These are phyloP conservation scores for Xylogone sp. DNA, from an alignment of 2,329 filamentous ascomycete species.

Conservation along the genomic window DNA sequence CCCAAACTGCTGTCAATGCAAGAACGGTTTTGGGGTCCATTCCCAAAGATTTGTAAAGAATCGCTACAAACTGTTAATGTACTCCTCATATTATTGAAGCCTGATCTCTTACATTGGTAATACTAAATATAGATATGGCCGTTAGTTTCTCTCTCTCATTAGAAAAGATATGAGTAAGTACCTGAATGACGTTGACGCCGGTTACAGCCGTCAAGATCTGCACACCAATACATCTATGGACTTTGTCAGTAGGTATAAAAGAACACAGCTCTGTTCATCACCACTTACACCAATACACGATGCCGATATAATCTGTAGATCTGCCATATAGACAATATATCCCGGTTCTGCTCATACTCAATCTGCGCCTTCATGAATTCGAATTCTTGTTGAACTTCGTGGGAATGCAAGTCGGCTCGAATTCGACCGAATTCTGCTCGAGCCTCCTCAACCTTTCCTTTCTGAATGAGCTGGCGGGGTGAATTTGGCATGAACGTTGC, in stretches of 20 bases:
- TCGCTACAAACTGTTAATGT: conserved; percentile 31
- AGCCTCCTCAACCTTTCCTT: conserved; percentile 43
- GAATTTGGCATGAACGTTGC: conserved; percentile 52
- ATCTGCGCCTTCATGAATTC: conserved; percentile 48
- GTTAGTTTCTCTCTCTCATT: background rate
- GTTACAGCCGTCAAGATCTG: conserved; percentile 54
- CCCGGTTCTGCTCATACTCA: conserved; percentile 52
- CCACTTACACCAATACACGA: conserved; percentile 41
- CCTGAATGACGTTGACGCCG: conserved; percentile 52
- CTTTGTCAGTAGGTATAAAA: conserved; percentile 8
- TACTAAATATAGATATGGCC: conserved; percentile 19
- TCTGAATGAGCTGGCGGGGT: conserved; percentile 48
- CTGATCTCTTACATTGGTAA: conserved; percentile 21
- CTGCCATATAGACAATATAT: conserved; percentile 46
- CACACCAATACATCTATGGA: conserved; percentile 42
- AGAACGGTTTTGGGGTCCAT: conserved; percentile 45
- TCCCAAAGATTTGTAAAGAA: conserved; percentile 49
- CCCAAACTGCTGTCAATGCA: conserved; percentile 49
- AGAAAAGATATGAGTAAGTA: conserved; percentile 13
- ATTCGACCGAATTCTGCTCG: conserved; percentile 43
- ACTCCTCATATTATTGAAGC: background rate
- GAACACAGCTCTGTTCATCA: background rate
- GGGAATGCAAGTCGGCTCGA: conserved; percentile 38
- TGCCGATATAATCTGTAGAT: conserved; percentile 47
- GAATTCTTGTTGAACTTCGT: conserved; percentile 47